Base-by-base conservation (phyloP, 176 grass and related monocot species). In the Triticum urartu region DNA sequence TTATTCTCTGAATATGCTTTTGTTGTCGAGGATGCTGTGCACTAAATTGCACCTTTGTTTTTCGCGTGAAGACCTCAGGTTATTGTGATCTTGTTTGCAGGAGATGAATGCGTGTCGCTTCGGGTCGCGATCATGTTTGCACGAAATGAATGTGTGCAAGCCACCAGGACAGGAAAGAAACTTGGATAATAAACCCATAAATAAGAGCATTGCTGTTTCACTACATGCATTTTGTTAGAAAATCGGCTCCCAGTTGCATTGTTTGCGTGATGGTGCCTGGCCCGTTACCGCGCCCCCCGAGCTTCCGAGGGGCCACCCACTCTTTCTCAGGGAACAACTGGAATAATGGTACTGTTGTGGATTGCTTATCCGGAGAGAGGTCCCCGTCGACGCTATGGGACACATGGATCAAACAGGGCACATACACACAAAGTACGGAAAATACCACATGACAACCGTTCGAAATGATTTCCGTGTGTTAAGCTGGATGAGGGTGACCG, bases 261-360 rank as follows among this genome's bases (percentile, higher is more conserved):
- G 33, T 52, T 34, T 54, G 64, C 9, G 39, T 17, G 35, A 32
- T 32, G 26, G 5, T 68, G n/a, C 68, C 28, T 42, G 17, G 21
- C 32, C 42, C 3, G 4, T 50, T 79, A 30, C 6, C 9, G 34
- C 81, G 61, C 3, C 77, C 20, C 83, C 61, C 5, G 1, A 77
- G 52, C 1, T 39, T 25, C 17, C n/a, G 15, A 90, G 70, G 78
- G 34, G 78, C 62, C 83, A 82, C 66, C 42, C 33, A 79, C 38
- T 9, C 38, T 30, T 68, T 68, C 1, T 1, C 36, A 10, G 59
- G 26, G 78, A 80, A 79, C 22, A 40, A 80, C 9, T 28, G 9
- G 22, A 79, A 64, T 36, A 63, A 43, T 64, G 11, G 58, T 0
- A 24, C 34, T 64, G 13, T 79, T 42, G 35, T 26, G 25, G 52